Conservation (phyloP, 2,329 filamentous ascomycete genomes). For the Penicillium digitatum region DNA sequence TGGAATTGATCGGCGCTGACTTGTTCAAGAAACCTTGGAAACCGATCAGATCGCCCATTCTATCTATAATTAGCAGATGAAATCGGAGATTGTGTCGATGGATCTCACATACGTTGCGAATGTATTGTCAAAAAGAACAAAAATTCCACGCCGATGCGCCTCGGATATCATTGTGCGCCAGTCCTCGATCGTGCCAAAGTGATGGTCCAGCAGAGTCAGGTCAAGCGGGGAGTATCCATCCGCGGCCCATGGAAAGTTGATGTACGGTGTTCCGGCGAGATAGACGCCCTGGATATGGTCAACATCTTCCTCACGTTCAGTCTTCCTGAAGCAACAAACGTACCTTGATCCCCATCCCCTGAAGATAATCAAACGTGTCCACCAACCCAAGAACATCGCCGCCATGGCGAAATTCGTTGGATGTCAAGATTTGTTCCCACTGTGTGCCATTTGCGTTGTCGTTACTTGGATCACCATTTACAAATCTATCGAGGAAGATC, state of each 20-base stretch:
- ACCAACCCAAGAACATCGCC: slow-evolving; percentile 58
- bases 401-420: slow-evolving; percentile 60
- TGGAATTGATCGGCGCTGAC: slow-evolving; percentile 51
- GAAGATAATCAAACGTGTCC: slow-evolving; percentile 61
- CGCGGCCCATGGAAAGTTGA: slow-evolving; percentile 61
- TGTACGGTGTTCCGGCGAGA: slow-evolving; percentile 59
- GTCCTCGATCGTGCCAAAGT: slow-evolving; percentile 56
- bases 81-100: not conserved
- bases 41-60: slow-evolving; percentile 58
- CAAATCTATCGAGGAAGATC: slow-evolving; percentile 60
- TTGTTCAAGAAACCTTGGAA: slow-evolving; percentile 59
- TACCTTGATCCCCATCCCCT: slow-evolving; percentile 63
- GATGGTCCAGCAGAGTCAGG: slow-evolving; percentile 60
- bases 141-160: slow-evolving; percentile 61
- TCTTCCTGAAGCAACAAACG: slow-evolving; percentile 21
- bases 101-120: slow-evolving; percentile 52
- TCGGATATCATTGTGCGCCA: slow-evolving; percentile 60
- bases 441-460: slow-evolving; percentile 58
- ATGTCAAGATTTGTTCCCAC: slow-evolving; percentile 1
- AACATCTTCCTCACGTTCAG: slow-evolving; percentile 24
- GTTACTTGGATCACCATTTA: slow-evolving; percentile 62
- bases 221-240: slow-evolving; percentile 60
- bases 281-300: slow-evolving; percentile 50
- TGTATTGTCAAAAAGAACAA: slow-evolving; percentile 63
- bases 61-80: not conserved